Percentiles rank a stretch among this genome's conserved stretches.
Conservation (phyloP, 768 basidiomycete genomes). For the Leccinum subtestaceum region DNA sequence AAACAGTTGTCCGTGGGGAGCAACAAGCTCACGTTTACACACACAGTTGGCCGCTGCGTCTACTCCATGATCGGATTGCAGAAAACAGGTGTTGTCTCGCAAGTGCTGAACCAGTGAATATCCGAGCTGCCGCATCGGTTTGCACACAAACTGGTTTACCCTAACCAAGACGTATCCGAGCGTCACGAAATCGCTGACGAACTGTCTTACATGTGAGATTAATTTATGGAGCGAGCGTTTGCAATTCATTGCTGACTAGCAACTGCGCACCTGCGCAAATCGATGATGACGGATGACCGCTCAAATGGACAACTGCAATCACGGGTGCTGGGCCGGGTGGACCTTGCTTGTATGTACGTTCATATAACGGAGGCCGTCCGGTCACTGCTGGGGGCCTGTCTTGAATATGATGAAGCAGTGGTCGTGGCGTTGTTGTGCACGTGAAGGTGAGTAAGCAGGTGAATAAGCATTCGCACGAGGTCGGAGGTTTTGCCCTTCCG, state of each 20-base stretch:
- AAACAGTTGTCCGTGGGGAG: conserved; percentile 48
- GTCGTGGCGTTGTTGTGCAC: conserved; percentile 65
- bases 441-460: conserved; percentile 48
- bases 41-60: neutral
- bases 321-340: conserved; percentile 35
- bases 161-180: neutral
- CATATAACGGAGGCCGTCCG: conserved; percentile 24
- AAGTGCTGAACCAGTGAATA: conserved; percentile 62
- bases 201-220: conserved; percentile 59
- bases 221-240: conserved; percentile 2
- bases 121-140: conserved; percentile 59
- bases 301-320: conserved; percentile 36
- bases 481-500: neutral
- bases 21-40: conserved; percentile 67
- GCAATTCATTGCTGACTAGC: neutral
- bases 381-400: neutral
- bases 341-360: neutral
- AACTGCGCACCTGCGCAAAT: neutral
- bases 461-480: neutral
- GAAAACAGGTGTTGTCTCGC: conserved; percentile 52
- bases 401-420: conserved; percentile 10
- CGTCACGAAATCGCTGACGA: conserved; percentile 41
- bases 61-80: conserved; percentile 7
- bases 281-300: neutral
- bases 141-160: conserved; percentile 37